phyloP scores from a whole-genome alignment of 805 yeast species.

The Lipomyces yamanashiensis region DNA sequence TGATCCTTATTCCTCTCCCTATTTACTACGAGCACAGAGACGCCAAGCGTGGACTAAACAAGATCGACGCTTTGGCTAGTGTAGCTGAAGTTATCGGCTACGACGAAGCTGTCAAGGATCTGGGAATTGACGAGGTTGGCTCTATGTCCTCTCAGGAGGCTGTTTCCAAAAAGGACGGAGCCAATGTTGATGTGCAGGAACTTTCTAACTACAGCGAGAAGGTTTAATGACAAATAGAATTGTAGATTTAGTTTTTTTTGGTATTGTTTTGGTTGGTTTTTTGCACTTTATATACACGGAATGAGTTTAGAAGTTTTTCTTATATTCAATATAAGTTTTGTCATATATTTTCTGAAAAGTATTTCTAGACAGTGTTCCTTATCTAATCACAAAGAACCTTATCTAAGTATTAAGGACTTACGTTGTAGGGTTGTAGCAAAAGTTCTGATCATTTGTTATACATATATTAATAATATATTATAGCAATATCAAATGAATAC shows the following conservation, averaged over 20 bases:
- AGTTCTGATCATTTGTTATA: too few relatives aligned
- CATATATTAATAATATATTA: too few relatives aligned
- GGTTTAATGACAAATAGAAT: neutral
- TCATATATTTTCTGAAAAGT: too few relatives aligned
- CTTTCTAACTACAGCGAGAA: conserved; percentile 4
- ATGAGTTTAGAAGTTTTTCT: neutral
- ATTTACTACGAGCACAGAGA: conserved; percentile 28
- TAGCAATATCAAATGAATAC: too few relatives aligned
- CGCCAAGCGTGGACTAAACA: conserved; percentile 18
- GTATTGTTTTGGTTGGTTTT: neutral
- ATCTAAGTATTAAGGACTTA: too few relatives aligned
- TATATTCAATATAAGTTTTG: too few relatives aligned
- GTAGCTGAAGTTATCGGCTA: conserved; percentile 5
- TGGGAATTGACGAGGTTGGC: neutral
- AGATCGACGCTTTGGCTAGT: conserved; percentile 17
- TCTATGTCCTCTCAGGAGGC: conserved; percentile 1
- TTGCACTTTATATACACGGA: neutral
- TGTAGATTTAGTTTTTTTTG: neutral
- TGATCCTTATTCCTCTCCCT: conserved; percentile 26
- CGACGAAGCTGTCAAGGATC: conserved; percentile 34
- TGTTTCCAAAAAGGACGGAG: neutral
- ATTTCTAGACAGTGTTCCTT: too few relatives aligned
- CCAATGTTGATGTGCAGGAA: conserved; percentile 1
- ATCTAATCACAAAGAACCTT: too few relatives aligned
- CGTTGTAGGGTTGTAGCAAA: too few relatives aligned